Evolutionary conservation across 2,329 filamentous ascomycete genomes (phyloP).

Genomic region (Diaporthe sp.): DNA sequence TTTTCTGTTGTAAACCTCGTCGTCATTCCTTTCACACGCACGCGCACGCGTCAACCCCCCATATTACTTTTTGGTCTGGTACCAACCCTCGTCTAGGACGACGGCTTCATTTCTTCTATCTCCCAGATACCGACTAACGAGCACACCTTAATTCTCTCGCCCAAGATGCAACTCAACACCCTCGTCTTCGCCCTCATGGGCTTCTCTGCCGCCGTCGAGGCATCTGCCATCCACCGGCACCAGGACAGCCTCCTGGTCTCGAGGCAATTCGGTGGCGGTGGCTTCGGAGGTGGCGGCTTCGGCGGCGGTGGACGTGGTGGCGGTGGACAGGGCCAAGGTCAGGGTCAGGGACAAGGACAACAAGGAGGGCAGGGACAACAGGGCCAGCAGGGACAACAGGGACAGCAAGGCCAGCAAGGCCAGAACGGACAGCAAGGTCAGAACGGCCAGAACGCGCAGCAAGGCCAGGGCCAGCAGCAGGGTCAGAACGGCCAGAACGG

Average conservation of each 20-base stretch:
- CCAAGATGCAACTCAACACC: slow-evolving; percentile 68
- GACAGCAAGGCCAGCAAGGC: not conserved
- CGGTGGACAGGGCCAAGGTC: not conserved
- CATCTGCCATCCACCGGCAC: slow-evolving; percentile 55
- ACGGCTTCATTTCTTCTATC: slow-evolving; percentile 10
- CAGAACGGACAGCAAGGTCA: slow-evolving; percentile 43
- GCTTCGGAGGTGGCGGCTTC: slow-evolving; percentile 42
- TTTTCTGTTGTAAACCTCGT: slow-evolving; percentile 29
- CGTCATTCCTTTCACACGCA: slow-evolving; percentile 39
- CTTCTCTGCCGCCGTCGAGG: slow-evolving; percentile 61
- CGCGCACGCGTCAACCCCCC: slow-evolving; percentile 10
- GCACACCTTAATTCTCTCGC: slow-evolving; percentile 10
- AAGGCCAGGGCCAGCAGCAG: slow-evolving; percentile 46
- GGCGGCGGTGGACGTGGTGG: not conserved
- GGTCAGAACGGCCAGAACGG: slow-evolving; percentile 45
- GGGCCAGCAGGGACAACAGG: not conserved
- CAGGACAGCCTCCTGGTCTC: slow-evolving; percentile 55
- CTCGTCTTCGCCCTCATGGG: slow-evolving; percentile 64
- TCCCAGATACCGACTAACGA: slow-evolving; percentile 20
- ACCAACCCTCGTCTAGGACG: slow-evolving; percentile 39
- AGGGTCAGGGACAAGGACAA: slow-evolving; percentile 17
- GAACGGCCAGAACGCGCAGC: slow-evolving; percentile 37
- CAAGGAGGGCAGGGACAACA: slow-evolving; percentile 11
- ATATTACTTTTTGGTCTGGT: slow-evolving; percentile 35
- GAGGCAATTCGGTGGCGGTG: slow-evolving; percentile 53